Base-by-base conservation (phyloP, 441 rosid genomes). In the Pelargonium fulgidum region DNA sequence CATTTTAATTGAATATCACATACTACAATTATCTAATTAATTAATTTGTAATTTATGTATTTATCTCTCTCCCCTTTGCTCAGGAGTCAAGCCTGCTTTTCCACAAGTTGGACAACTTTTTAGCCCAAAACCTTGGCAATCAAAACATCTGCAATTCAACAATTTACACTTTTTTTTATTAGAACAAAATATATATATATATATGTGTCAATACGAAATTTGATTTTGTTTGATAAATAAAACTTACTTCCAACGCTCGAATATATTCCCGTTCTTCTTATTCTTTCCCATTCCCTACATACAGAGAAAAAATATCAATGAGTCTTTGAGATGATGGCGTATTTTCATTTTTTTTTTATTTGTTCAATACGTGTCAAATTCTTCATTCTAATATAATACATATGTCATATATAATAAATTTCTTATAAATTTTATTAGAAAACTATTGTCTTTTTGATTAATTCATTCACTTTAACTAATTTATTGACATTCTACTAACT, bases 181-280 rank as follows among this genome's bases (percentile, higher is more conserved):
- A 3, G 7, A n/a, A 52, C 5, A 4, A 6, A 52, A 14, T n/a
- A 14, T 9, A 52, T 13, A 4, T 0, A 4, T 52, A 48, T 48
- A 12, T 13, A 13, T 13, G 50, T 45, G 45, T 2, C 12, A 48
- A 13, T 3, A n/a, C 61, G 52, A 2, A 66, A 11, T 8, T 29
- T 29, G 36, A 29, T 29, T 29, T 29, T 29, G 36, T 29, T 29
- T 29, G 5, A 29, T 29, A 4, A 29, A 29, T 29, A 12, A 50
- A 62, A 66, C 92, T 82, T 80, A 87, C 91, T 90, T 90, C 96
- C 96, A 90, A 36, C 96, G 84, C 81, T 90, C 96, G 50, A 90
- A 90, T 24, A 90, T 84, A 71, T 90, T 90, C 3, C 96, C 93
- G 12, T 88, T 90, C 83, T 88, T 90, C 74, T 88, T 90, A 62